Evolutionary conservation across 2,329 filamentous ascomycete species (phyloP).

Genomic region (Davidsoniella eucalypti): DNA sequence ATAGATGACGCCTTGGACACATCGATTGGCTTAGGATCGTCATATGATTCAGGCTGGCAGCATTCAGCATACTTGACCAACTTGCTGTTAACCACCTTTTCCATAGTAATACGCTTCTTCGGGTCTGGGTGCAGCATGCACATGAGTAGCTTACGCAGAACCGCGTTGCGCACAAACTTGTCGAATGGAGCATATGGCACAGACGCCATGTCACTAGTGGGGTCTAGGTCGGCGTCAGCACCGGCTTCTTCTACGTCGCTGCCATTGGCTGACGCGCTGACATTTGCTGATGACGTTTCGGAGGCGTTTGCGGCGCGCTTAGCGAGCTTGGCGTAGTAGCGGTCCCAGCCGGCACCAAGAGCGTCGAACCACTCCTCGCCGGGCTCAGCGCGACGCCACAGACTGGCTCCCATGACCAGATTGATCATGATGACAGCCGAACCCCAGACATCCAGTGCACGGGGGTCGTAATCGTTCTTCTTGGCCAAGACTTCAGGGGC

Average conservation of each 20-base stretch:
- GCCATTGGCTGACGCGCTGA: too few species aligned
- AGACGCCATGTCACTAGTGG: slow-evolving; percentile 27
- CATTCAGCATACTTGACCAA: slow-evolving; percentile 64
- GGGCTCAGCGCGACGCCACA: slow-evolving; percentile 55
- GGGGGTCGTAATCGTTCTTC: slow-evolving; percentile 50
- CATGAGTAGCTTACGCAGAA: slow-evolving; percentile 53
- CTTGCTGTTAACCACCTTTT: slow-evolving; percentile 51
- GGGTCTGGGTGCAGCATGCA: slow-evolving; percentile 75
- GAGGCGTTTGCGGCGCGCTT: too few species aligned
- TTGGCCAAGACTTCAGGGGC: slow-evolving; percentile 69
- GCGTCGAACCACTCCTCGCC: slow-evolving; percentile 43
- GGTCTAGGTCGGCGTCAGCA: slow-evolving; percentile 18
- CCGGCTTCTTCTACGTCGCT: too few species aligned
- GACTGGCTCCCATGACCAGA: slow-evolving; percentile 52
- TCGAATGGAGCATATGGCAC: slow-evolving; percentile 36
- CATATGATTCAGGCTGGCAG: slow-evolving; percentile 57
- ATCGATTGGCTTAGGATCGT: slow-evolving; percentile 41
- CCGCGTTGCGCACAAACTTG: slow-evolving; percentile 44
- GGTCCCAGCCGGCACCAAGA: slow-evolving; percentile 50
- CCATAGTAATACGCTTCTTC: slow-evolving; percentile 49
- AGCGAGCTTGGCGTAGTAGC: slow-evolving; percentile 32
- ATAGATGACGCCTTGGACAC: slow-evolving; percentile 37
- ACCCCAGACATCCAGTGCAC: slow-evolving; percentile 72
- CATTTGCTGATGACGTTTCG: too few species aligned
- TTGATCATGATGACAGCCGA: slow-evolving; percentile 70